These are phyloP conservation scores for Hylodesmum podocarpum DNA, from an alignment of 306 rosid species.

Conservation along the genomic window DNA sequence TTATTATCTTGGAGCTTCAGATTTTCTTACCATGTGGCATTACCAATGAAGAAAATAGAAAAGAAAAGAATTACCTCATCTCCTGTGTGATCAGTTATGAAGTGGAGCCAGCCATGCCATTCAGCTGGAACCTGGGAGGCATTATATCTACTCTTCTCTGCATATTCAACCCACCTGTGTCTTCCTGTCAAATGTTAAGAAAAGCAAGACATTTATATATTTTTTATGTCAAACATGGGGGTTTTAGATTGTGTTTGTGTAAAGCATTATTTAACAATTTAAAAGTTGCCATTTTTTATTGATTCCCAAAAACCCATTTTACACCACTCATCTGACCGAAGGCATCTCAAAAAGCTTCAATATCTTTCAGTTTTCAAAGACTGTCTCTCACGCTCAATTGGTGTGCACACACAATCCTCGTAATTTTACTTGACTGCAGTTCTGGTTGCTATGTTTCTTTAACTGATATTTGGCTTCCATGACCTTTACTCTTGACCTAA, in stretches of 20 bases:
- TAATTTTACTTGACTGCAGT: slow-evolving; percentile 6
- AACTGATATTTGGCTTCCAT: background rate
- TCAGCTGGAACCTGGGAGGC: slow-evolving; percentile 99
- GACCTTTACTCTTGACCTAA: background rate
- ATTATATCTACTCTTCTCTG: slow-evolving; percentile 85
- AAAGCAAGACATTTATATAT: slow-evolving; percentile 14
- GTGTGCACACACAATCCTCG: background rate
- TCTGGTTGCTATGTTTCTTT: background rate
- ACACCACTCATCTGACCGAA: slow-evolving; percentile 1
- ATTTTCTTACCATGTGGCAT: slow-evolving; percentile 1
- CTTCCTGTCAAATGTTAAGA: slow-evolving; percentile 64
- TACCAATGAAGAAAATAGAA: slow-evolving; percentile 4
- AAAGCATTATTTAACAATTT: background rate
- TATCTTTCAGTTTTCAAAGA: background rate
- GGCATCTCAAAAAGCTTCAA: background rate
- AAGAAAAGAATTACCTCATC: slow-evolving; percentile 64
- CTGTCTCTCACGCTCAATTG: background rate
- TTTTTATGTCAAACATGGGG: background rate
- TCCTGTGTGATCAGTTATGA: slow-evolving; percentile 90
- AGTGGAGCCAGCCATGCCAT: slow-evolving; percentile 99
- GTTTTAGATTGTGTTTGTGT: background rate
- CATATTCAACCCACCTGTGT: slow-evolving; percentile 99
- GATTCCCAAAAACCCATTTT: background rate
- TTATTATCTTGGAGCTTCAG: background rate
- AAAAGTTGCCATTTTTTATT: background rate